Evolutionary conservation across 2,329 filamentous ascomycete genomes (phyloP).

Genomic region (Phialophora chinensis): DNA sequence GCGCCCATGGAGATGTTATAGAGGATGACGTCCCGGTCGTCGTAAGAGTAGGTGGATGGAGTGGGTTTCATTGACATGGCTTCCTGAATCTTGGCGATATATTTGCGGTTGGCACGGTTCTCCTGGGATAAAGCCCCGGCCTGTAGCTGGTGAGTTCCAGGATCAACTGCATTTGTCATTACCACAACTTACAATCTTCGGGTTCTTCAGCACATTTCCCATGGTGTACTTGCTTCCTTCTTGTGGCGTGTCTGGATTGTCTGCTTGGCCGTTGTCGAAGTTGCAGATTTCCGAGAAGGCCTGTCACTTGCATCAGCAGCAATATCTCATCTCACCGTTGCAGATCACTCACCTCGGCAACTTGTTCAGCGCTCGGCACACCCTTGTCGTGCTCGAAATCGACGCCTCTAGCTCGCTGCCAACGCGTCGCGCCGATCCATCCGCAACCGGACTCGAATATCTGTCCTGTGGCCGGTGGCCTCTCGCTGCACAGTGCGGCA

Average conservation of each 20-base stretch:
- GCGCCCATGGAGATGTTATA: slow-evolving; percentile 96
- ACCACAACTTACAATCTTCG: slow-evolving; percentile 50
- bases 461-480: slow-evolving; percentile 82
- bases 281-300: slow-evolving; percentile 78
- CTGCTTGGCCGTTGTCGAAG: slow-evolving; percentile 86
- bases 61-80: slow-evolving; percentile 73
- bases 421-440: slow-evolving; percentile 81
- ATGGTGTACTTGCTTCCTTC: slow-evolving; percentile 79
- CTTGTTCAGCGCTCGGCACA: slow-evolving; percentile 38
- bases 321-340: slow-evolving; percentile 40
- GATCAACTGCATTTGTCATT: background rate
- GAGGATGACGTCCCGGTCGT: slow-evolving; percentile 86
- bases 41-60: slow-evolving; percentile 79
- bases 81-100: slow-evolving; percentile 75
- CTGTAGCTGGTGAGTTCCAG: slow-evolving; percentile 1
- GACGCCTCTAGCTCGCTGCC: slow-evolving; percentile 47
- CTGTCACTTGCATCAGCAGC: slow-evolving; percentile 50
- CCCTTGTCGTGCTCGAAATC: slow-evolving; percentile 42
- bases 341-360: slow-evolving; percentile 42
- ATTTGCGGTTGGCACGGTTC: slow-evolving; percentile 60
- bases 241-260: slow-evolving; percentile 80
- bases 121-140: slow-evolving; percentile 40
- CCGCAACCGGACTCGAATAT: slow-evolving; percentile 94
- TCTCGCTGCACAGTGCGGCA: slow-evolving; percentile 82
- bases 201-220: slow-evolving; percentile 84